A percentile compares a stretch with the other conserved stretches of the same genome.
Evolutionary conservation across 2,329 filamentous ascomycete genomes (phyloP).

Genomic region (Trematosphaeria pertusa): DNA sequence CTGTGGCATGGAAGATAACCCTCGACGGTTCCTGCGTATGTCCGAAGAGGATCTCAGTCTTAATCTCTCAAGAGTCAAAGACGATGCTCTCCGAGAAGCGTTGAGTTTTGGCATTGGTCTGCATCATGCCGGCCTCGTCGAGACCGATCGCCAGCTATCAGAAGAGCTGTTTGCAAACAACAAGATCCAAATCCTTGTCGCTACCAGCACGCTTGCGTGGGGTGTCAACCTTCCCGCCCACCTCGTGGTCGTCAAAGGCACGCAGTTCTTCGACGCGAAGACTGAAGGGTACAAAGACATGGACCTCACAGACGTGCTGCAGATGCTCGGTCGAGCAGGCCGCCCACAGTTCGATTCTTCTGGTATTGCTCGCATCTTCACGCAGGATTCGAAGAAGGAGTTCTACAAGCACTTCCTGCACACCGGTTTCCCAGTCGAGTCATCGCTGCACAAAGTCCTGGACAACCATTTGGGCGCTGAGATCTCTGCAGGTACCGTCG

Average conservation of each 20-base stretch:
- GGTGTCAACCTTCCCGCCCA: slow-evolving; percentile 97
- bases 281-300: slow-evolving; percentile 98
- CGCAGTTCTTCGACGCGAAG: slow-evolving; percentile 97
- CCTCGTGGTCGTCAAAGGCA: slow-evolving; percentile 96
- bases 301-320: slow-evolving; percentile 96
- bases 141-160: slow-evolving; percentile 87
- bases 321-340: slow-evolving; percentile 96
- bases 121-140: slow-evolving; percentile 95
- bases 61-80: slow-evolving; percentile 89
- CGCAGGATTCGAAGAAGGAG: slow-evolving; percentile 95
- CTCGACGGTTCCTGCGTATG: slow-evolving; percentile 90
- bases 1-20: slow-evolving; percentile 98
- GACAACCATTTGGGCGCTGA: slow-evolving; percentile 97
- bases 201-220: slow-evolving; percentile 96
- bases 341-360: slow-evolving; percentile 96
- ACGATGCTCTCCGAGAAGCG: slow-evolving; percentile 91
- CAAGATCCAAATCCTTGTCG: slow-evolving; percentile 96
- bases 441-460: slow-evolving; percentile 91
- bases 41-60: slow-evolving; percentile 90
- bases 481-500: slow-evolving; percentile 89
- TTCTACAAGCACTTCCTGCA: slow-evolving; percentile 99
- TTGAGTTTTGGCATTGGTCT: slow-evolving; percentile 96
- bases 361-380: slow-evolving; percentile 96
- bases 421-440: slow-evolving; percentile 97
- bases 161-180: slow-evolving; percentile 97